Percentiles rank a stretch among this genome's conserved stretches.
Conservation (phyloP, 2,329 filamentous ascomycete genomes). For the Aspergillus alliaceus region DNA sequence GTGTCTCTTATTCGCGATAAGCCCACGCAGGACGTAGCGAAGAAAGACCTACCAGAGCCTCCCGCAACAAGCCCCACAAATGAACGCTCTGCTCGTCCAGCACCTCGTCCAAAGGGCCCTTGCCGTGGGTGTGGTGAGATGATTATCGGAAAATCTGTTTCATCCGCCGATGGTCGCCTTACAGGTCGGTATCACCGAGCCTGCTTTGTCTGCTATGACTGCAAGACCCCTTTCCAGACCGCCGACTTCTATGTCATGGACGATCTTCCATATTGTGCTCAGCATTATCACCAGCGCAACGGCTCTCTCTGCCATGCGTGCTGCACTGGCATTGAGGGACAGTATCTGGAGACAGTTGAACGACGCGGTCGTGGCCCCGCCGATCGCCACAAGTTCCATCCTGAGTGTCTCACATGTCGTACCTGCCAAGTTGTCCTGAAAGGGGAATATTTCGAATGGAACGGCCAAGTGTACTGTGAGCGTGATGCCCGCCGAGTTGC, state of each 20-base stretch:
- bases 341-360: slow-evolving; percentile 81
- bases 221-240: slow-evolving; percentile 76
- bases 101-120: slow-evolving; percentile 61
- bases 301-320: slow-evolving; percentile 81
- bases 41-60: neutral
- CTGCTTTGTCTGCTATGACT: slow-evolving; percentile 90
- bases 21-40: neutral
- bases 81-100: slow-evolving; percentile 38
- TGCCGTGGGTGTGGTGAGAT: slow-evolving; percentile 78
- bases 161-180: slow-evolving; percentile 86
- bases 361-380: slow-evolving; percentile 31
- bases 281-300: slow-evolving; percentile 90
- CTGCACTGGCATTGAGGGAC: slow-evolving; percentile 83
- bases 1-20: slow-evolving; percentile 35
- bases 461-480: slow-evolving; percentile 79
- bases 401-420: slow-evolving; percentile 79
- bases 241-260: slow-evolving; percentile 89
- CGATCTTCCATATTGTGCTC: slow-evolving; percentile 85
- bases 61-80: neutral
- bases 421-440: slow-evolving; percentile 69
- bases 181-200: slow-evolving; percentile 93
- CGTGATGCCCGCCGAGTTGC: slow-evolving; percentile 71
- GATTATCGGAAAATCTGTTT: slow-evolving; percentile 89
- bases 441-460: slow-evolving; percentile 90
- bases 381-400: slow-evolving; percentile 73